Evolutionary conservation across 2,329 filamentous ascomycete genomes (phyloP).

Genomic region (Pseudogymnoascus verrucosus): DNA sequence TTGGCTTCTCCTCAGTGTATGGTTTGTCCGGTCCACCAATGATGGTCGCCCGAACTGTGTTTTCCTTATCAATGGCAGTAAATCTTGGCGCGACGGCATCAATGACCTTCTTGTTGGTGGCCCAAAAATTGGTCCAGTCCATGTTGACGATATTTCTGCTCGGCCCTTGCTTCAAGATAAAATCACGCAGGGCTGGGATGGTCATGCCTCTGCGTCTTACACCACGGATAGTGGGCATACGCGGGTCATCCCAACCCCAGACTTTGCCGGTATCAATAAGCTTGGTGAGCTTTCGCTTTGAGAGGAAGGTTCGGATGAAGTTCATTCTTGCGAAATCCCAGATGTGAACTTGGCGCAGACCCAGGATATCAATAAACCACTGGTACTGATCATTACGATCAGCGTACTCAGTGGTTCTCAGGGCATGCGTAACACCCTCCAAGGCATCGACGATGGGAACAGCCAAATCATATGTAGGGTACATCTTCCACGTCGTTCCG

Average conservation of each 20-base stretch:
- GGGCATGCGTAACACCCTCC: slow-evolving; percentile 76
- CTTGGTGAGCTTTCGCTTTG: slow-evolving; percentile 80
- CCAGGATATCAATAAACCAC: slow-evolving; percentile 71
- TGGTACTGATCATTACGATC: slow-evolving; percentile 81
- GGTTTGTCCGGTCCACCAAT: slow-evolving; percentile 55
- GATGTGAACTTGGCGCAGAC: slow-evolving; percentile 69
- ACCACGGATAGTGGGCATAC: slow-evolving; percentile 78
- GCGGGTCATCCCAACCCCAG: slow-evolving; percentile 79
- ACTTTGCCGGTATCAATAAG: slow-evolving; percentile 70
- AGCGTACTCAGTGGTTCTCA: slow-evolving; percentile 80
- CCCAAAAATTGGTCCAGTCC: slow-evolving; percentile 71
- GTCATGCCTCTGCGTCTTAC: slow-evolving; percentile 73
- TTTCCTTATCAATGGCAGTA: slow-evolving; percentile 61
- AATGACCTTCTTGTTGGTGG: slow-evolving; percentile 41
- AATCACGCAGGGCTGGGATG: slow-evolving; percentile 69
- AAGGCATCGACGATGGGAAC: slow-evolving; percentile 73
- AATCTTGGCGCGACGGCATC: slow-evolving; percentile 66
- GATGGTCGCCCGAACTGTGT: slow-evolving; percentile 63
- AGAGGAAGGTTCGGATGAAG: slow-evolving; percentile 74
- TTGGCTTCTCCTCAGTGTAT: slow-evolving; percentile 67
- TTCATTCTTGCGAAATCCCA: slow-evolving; percentile 83
- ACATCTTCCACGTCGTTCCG: slow-evolving; percentile 73
- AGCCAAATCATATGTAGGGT: slow-evolving; percentile 81
- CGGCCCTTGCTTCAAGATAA: slow-evolving; percentile 77
- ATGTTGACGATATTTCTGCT: slow-evolving; percentile 77